phyloP scores from a whole-genome alignment of 805 yeast genomes.

The Metschnikowia shivogae region DNA sequence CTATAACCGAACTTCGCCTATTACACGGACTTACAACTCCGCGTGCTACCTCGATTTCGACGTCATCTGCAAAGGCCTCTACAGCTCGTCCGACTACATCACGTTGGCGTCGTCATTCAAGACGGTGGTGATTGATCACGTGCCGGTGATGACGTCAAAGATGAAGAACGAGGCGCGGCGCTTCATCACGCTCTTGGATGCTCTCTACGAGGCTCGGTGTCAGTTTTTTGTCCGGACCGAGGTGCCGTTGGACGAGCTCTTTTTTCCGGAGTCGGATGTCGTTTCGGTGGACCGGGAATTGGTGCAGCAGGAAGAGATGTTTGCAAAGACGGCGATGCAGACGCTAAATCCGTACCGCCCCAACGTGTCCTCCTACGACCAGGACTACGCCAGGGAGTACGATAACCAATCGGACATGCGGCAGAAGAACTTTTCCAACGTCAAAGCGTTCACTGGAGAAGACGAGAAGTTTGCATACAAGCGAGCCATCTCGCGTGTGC shows the following conservation, averaged over 20 bases:
- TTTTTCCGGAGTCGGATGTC: constrained; percentile 50
- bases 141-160: constrained; percentile 53
- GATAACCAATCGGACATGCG: neutral
- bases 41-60: constrained; percentile 48
- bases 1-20: constrained; percentile 49
- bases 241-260: constrained; percentile 47
- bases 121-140: constrained; percentile 54
- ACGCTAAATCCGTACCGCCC: constrained; percentile 65
- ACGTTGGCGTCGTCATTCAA: constrained; percentile 58
- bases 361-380: constrained; percentile 59
- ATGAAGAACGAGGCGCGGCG: constrained; percentile 67
- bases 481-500: constrained; percentile 63
- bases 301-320: constrained; percentile 68
- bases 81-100: constrained; percentile 67
- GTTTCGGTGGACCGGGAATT: constrained; percentile 32
- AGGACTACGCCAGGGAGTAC: constrained; percentile 31
- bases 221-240: constrained; percentile 52
- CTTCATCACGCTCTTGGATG: constrained; percentile 63
- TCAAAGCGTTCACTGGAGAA: constrained; percentile 65
- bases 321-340: constrained; percentile 57
- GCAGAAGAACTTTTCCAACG: constrained; percentile 37
- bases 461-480: constrained; percentile 73
- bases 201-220: constrained; percentile 64
- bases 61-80: constrained; percentile 52
- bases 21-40: constrained; percentile 41